Base-by-base conservation (phyloP, 2,329 filamentous ascomycete species). In the Phyllosticta citriasiana region DNA sequence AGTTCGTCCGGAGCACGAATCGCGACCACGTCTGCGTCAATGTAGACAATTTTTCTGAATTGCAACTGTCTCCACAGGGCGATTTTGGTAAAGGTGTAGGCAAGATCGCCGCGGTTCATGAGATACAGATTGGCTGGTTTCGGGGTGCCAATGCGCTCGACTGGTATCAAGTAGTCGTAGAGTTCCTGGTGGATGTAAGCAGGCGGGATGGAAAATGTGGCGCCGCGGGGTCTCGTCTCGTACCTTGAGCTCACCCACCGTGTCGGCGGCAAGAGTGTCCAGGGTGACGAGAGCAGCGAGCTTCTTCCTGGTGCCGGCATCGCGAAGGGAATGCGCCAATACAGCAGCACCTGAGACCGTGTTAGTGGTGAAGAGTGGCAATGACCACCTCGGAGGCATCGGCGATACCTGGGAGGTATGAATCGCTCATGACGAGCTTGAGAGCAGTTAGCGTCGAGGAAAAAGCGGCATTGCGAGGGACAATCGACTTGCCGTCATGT, bases 61-160 rank as follows among this genome's bases (percentile, higher is more conserved):
- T 96, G 91, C 2, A 84, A 87, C 75, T 92, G 88, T 66, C 87
- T 89, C 94, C 94, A 99, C 19, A 99, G 81, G 66, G 90, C 86
- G 75, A 99, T 92, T 79, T 99, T 99, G 67, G 94, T 97, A 71
- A 97, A 97, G 65, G 92, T 89, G 27, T 91, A 93, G 70, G 93
- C 86, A 57, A 99, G 82, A 71, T 99, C 94, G 65, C 86, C 83
- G 59, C 94, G 89, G 72, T 91, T 86, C 92, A 99, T 97, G 61
- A 97, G 83, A 73, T 88, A 86, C 61, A 99, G 84, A 70, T 97
- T 97, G 62, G 85, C 85, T 2, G 89, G 88, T 53, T 83, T 84
- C 62, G 83, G 80, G 73, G 92, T 97, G 65, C 83, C 83, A 70
- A 97, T 86, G 65, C 87, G 85, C 60, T 87, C 82, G 61, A 97